Percentiles rank a stretch among this genome's conserved stretches.
Conservation (phyloP, 768 basidiomycete species). For the Coprinopsis cinerea region DNA sequence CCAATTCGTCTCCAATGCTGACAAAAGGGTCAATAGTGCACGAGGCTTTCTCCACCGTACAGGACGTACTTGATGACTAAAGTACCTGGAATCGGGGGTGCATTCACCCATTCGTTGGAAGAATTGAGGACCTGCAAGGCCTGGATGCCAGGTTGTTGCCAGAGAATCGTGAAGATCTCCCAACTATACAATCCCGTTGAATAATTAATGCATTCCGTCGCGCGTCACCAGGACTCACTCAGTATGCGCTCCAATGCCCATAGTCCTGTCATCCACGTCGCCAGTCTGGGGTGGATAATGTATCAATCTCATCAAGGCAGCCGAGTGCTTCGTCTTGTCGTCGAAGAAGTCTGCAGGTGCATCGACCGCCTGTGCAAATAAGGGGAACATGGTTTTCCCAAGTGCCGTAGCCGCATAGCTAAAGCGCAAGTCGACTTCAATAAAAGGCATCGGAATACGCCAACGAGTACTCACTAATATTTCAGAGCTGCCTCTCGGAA, state of each 20-base stretch:
- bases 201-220: neutral
- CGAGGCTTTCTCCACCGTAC: neutral
- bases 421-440: neutral
- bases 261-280: slow-evolving; percentile 53
- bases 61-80: slow-evolving; percentile 75
- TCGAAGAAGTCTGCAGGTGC: slow-evolving; percentile 73
- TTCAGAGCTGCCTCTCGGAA: slow-evolving; percentile 54
- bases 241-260: slow-evolving; percentile 83
- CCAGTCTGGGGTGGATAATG: slow-evolving; percentile 75
- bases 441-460: neutral
- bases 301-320: slow-evolving; percentile 75
- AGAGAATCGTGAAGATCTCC: slow-evolving; percentile 77
- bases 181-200: slow-evolving; percentile 23
- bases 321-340: slow-evolving; percentile 78
- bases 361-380: slow-evolving; percentile 79
- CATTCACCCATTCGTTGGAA: slow-evolving; percentile 75
- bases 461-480: slow-evolving; percentile 53
- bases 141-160: slow-evolving; percentile 68
- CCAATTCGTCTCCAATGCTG: slow-evolving; percentile 82
- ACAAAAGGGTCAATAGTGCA: neutral
- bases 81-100: slow-evolving; percentile 71
- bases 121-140: slow-evolving; percentile 81
- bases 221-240: slow-evolving; percentile 39
- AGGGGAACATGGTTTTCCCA: slow-evolving; percentile 70
- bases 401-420: slow-evolving; percentile 31